Percentiles rank a stretch among this genome's conserved stretches.
Conservation (phyloP, 306 rosid species). For the Gynostemma pentaphyllum region DNA sequence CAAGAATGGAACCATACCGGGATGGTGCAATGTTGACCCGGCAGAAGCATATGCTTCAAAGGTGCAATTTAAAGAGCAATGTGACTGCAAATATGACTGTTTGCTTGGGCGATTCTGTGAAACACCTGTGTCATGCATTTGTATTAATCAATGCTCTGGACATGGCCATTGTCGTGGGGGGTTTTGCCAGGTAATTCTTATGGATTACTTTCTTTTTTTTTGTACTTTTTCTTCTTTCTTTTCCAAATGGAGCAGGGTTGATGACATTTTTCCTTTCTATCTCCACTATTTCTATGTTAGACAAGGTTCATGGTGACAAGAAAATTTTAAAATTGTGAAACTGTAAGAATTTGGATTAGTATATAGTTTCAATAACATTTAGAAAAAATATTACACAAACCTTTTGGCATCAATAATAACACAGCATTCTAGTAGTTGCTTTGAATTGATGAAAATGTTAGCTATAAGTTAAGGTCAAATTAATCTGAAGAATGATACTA, state of each 20-base stretch:
- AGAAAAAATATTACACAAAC: background rate
- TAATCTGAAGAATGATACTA: no score
- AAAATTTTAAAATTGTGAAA: background rate
- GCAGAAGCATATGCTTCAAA: constrained; percentile 65
- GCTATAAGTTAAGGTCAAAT: background rate
- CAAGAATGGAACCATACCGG: constrained; percentile 55
- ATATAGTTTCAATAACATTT: background rate
- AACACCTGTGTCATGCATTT: constrained; percentile 55
- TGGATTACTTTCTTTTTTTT: background rate
- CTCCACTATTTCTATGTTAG: background rate
- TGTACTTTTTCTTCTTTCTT: background rate
- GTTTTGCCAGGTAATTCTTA: constrained; percentile 59
- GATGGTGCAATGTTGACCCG: constrained; percentile 98
- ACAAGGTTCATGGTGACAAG: background rate
- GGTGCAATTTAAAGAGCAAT: constrained; percentile 62
- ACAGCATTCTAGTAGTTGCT: background rate
- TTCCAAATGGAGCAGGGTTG: background rate
- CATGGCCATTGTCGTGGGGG: constrained; percentile 88
- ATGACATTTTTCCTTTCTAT: background rate
- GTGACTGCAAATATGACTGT: constrained; percentile 87
- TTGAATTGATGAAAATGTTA: background rate
- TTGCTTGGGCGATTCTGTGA: constrained; percentile 67
- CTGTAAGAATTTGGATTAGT: background rate
- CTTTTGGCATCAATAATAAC: background rate
- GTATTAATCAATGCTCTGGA: constrained; percentile 88